A percentile compares a stretch with the other conserved stretches of the same genome.
These are phyloP conservation scores for Carex sylvatica DNA, from an alignment of 202 grass and related monocot genomes.

Conservation along the genomic window DNA sequence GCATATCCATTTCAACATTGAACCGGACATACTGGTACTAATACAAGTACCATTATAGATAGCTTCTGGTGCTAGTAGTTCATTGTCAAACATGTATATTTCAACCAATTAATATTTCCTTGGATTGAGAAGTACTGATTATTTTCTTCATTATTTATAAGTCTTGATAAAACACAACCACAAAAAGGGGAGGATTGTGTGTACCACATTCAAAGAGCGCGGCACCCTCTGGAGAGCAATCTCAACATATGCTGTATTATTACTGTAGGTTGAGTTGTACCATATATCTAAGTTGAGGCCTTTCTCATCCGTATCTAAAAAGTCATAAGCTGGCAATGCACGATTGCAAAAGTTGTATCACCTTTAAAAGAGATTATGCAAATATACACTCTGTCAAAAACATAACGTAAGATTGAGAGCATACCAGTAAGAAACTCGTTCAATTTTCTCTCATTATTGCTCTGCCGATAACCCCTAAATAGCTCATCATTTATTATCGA, in stretches of 20 bases:
- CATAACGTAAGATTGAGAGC: conserved; percentile 14
- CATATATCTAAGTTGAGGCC: conserved; percentile 71
- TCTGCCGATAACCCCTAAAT: conserved; percentile 70
- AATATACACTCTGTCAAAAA: background rate
- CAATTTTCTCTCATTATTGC: conserved; percentile 36
- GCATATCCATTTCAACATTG: background rate
- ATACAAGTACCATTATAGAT: background rate
- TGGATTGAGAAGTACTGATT: background rate
- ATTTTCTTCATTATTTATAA: background rate
- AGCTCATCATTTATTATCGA: conserved; percentile 62
- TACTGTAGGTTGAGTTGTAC: conserved; percentile 95
- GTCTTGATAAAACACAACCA: background rate
- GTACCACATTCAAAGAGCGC: conserved; percentile 71
- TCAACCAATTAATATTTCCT: background rate
- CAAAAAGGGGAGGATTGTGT: background rate
- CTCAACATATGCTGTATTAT: conserved; percentile 40
- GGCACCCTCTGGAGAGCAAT: conserved; percentile 58
- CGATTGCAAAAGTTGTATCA: background rate
- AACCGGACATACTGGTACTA: background rate
- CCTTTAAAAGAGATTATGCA: background rate
- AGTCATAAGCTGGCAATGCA: conserved; percentile 69
- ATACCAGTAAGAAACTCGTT: conserved; percentile 84
- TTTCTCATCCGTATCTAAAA: conserved; percentile 56
- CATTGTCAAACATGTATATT: background rate
- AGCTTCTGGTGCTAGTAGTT: background rate